phyloP scores from a whole-genome alignment of 805 yeast genomes.

The Monosporozyma siamensis region DNA sequence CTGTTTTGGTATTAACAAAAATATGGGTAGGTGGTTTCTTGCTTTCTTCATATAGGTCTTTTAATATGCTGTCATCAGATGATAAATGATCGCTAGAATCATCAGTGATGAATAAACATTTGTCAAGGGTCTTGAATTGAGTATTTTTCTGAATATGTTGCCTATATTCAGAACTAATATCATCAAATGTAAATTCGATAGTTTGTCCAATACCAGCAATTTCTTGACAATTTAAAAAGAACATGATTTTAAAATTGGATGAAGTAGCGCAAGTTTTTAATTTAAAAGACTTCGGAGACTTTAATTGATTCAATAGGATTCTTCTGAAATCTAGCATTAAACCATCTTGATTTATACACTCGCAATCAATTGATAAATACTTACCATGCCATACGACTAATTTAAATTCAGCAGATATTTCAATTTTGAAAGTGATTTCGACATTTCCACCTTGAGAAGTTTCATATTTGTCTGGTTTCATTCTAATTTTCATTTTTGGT shows the following conservation, averaged over 20 bases:
- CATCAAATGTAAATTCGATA: slow-evolving; percentile 6
- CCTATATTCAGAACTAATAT: slow-evolving; percentile 4
- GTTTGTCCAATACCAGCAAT: slow-evolving; percentile 27
- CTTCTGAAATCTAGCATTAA: slow-evolving; percentile 38
- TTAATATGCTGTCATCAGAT: slow-evolving; percentile 12
- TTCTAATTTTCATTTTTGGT: slow-evolving; percentile 31
- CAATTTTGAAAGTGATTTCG: no score
- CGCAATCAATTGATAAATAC: slow-evolving; percentile 26
- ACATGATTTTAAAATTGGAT: slow-evolving; percentile 19
- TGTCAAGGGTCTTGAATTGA: not conserved
- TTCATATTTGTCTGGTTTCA: slow-evolving; percentile 13
- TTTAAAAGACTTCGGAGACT: slow-evolving; percentile 21
- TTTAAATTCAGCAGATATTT: slow-evolving; percentile 15
- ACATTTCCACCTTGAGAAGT: no score
- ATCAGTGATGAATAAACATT: not conserved
- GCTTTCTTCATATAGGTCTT: not conserved
- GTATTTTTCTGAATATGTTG: not conserved
- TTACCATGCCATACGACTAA: slow-evolving; percentile 29
- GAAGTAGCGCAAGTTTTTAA: slow-evolving; percentile 18
- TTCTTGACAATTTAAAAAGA: slow-evolving; percentile 33
- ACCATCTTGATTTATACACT: slow-evolving; percentile 28
- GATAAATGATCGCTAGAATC: not conserved
- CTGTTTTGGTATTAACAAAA: no score
- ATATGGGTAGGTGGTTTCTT: no score
- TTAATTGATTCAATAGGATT: slow-evolving; percentile 23